A percentile compares a stretch with the other conserved stretches of the same genome.
Conservation (phyloP, 2,329 filamentous ascomycete genomes). For the Colletotrichum sp. region DNA sequence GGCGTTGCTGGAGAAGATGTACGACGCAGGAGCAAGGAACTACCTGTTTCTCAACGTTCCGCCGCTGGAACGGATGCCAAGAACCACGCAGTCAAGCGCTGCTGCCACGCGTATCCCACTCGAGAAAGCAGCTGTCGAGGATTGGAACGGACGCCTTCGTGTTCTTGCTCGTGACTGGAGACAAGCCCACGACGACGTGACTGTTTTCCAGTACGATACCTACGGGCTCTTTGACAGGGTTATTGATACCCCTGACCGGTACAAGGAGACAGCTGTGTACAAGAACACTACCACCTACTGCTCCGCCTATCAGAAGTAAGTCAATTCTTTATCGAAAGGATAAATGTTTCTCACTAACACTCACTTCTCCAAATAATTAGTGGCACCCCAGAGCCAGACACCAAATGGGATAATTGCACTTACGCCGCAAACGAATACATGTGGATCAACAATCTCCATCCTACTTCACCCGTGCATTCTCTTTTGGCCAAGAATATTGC, state of each 20-base stretch:
- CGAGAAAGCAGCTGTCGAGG: background rate
- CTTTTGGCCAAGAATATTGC: background rate
- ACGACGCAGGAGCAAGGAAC: constrained; percentile 56
- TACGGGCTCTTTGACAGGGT: background rate
- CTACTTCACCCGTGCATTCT: background rate
- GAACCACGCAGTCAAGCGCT: background rate
- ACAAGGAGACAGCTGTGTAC: background rate
- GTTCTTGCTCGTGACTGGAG: background rate
- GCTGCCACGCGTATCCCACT: background rate
- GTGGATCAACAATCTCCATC: background rate
- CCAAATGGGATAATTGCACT: background rate
- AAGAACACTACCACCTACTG: background rate
- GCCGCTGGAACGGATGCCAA: constrained; percentile 39
- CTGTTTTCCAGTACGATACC: background rate
- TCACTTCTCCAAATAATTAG: background rate
- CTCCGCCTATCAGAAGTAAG: background rate
- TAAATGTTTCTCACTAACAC: background rate
- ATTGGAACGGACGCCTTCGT: background rate
- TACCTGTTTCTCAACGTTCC: constrained; percentile 58
- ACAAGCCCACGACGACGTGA: background rate
- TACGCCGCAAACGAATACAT: background rate
- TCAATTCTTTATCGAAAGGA: background rate
- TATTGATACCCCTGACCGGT: background rate
- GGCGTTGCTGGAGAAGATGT: constrained; percentile 39
- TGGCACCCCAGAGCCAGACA: background rate